Evolutionary conservation across 2,329 filamentous ascomycete species (phyloP).

Genomic region (Fusarium sublunatum): DNA sequence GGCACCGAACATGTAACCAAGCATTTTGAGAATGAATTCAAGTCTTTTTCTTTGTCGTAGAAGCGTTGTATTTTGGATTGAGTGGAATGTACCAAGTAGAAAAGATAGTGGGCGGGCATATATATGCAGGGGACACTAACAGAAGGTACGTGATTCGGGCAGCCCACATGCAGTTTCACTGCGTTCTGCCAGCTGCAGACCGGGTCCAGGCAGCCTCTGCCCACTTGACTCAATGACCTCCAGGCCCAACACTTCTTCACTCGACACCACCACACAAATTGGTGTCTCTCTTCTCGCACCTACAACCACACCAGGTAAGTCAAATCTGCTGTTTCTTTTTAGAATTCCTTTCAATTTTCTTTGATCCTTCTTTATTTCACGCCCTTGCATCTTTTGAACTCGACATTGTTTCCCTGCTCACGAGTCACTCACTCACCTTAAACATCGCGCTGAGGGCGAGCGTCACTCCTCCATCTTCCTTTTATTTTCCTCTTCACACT

Average conservation of each 20-base stretch:
- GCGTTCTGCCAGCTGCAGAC: too few relatives aligned
- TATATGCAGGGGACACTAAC: neutral
- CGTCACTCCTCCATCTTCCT: neutral
- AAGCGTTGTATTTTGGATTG: neutral
- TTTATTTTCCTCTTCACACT: conserved; percentile 3
- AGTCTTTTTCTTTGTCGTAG: neutral
- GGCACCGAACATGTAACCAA: neutral
- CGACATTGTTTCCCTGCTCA: too few relatives aligned
- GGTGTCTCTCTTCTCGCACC: too few relatives aligned
- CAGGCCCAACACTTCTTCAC: too few relatives aligned
- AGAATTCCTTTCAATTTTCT: too few relatives aligned
- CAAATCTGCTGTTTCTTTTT: neutral
- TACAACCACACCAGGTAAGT: neutral
- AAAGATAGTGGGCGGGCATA: neutral
- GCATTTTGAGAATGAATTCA: neutral
- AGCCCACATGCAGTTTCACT: neutral
- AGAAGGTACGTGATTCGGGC: too few relatives aligned
- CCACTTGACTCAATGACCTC: conserved; percentile 10
- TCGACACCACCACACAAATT: too few relatives aligned
- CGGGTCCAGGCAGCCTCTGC: neutral
- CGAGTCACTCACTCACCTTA: neutral
- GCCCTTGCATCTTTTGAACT: too few relatives aligned
- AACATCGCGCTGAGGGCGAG: conserved; percentile 1
- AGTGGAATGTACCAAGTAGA: neutral
- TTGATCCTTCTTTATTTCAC: neutral